Conservation (phyloP, 768 basidiomycete species). For the Gelatoporia subvermispora region DNA sequence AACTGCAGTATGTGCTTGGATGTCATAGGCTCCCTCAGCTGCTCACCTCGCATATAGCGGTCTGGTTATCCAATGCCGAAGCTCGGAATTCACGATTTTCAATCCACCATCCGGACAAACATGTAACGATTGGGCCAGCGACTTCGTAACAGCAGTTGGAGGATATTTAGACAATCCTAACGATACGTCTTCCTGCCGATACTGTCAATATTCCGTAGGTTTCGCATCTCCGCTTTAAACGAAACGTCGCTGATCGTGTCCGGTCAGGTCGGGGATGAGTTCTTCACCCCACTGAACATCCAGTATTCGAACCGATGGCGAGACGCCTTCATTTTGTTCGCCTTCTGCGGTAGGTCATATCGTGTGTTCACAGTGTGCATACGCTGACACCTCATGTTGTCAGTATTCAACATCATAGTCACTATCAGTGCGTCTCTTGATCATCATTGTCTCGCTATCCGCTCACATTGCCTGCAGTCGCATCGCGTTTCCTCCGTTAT, state of each 20-base stretch:
- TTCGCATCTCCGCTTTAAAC: neutral
- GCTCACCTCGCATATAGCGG: constrained; percentile 44
- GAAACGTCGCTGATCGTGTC: neutral
- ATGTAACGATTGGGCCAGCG: constrained; percentile 63
- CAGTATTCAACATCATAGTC: constrained; percentile 65
- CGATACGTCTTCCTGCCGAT: constrained; percentile 59
- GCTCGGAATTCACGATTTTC: constrained; percentile 69
- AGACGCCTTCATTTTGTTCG: constrained; percentile 61
- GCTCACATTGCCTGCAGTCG: constrained; percentile 34
- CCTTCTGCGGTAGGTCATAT: constrained; percentile 46
- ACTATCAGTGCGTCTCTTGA: constrained; percentile 42
- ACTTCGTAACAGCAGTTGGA: constrained; percentile 56
- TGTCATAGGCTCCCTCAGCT: constrained; percentile 17
- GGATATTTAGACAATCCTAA: constrained; percentile 72
- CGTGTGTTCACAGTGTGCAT: neutral
- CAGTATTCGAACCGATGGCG: constrained; percentile 58
- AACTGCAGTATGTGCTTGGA: constrained; percentile 50
- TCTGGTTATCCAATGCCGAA: constrained; percentile 55
- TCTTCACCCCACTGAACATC: constrained; percentile 66
- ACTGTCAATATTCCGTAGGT: constrained; percentile 58
- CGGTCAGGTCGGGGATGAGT: constrained; percentile 57
- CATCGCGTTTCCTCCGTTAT: constrained; percentile 67
- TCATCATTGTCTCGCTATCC: neutral
- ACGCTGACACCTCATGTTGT: neutral
- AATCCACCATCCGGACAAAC: constrained; percentile 71